Conservation (phyloP, 768 basidiomycete genomes). For the Mycena vulgaris region DNA sequence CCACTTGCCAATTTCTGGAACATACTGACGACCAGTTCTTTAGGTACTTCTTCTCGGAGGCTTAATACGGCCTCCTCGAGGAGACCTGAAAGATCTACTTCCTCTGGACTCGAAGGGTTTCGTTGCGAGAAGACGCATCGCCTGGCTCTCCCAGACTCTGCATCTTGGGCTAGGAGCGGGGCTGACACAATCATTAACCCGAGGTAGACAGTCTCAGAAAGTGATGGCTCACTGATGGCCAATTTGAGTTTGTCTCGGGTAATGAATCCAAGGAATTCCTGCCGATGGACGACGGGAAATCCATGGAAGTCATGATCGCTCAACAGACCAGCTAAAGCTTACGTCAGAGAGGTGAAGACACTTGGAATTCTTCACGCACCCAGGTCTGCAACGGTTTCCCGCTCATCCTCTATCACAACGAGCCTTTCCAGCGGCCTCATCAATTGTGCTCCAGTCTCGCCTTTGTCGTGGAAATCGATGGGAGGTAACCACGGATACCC, state of each 20-base stretch:
- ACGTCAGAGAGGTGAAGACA: background rate
- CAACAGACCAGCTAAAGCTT: constrained; percentile 56
- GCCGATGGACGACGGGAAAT: constrained; percentile 73
- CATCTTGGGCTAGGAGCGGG: constrained; percentile 49
- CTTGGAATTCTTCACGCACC: constrained; percentile 45
- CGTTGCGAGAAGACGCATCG: constrained; percentile 62
- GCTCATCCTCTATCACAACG: constrained; percentile 67
- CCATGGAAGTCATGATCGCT: constrained; percentile 67
- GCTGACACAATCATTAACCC: constrained; percentile 9
- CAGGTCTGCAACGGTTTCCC: constrained; percentile 65
- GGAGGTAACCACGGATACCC: constrained; percentile 81
- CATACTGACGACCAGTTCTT: constrained; percentile 80
- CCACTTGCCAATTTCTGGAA: constrained; percentile 77
- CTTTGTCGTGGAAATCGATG: constrained; percentile 74
- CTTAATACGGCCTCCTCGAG: constrained; percentile 70
- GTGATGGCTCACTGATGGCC: constrained; percentile 50
- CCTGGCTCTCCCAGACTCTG: constrained; percentile 43
- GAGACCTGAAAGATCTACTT: constrained; percentile 56
- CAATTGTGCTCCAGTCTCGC: constrained; percentile 71
- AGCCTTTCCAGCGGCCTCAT: constrained; percentile 71
- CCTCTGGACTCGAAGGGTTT: constrained; percentile 44
- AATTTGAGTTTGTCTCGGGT: constrained; percentile 67
- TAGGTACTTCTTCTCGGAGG: constrained; percentile 77
- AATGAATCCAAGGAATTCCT: constrained; percentile 72
- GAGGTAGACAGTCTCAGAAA: background rate